Evolutionary conservation across 352 stramenopile genomes (phyloP).

Genomic region (Lagenidium giganteum): DNA sequence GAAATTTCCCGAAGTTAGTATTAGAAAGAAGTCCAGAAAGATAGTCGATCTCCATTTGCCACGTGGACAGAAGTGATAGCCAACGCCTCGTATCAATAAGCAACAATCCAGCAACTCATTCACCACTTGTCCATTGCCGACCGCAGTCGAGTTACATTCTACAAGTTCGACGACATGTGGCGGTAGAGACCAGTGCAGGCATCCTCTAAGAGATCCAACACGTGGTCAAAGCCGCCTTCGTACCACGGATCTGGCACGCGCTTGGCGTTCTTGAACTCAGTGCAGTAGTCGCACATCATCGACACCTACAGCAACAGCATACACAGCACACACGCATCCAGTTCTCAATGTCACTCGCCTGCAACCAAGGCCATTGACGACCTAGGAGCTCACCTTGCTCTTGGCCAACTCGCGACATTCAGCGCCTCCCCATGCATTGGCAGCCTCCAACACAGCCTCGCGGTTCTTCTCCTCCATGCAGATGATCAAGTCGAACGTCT

Average conservation of each 20-base stretch:
- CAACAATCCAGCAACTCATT: too few species aligned
- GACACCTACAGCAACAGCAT: constrained; percentile 45
- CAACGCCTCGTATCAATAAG: too few species aligned
- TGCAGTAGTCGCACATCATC: constrained; percentile 85
- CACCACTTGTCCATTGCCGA: too few species aligned
- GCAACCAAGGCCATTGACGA: not conserved
- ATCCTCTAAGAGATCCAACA: constrained; percentile 87
- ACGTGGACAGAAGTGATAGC: too few species aligned
- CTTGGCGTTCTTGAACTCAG: constrained; percentile 44
- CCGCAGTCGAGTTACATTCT: too few species aligned
- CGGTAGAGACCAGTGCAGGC: constrained; percentile 76
- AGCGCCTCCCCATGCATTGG: constrained; percentile 71
- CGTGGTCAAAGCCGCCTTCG: constrained; percentile 87
- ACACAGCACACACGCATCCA: constrained; percentile 9
- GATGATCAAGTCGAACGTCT: constrained; percentile 86
- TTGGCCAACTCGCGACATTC: constrained; percentile 40
- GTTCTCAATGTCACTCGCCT: constrained; percentile 7
- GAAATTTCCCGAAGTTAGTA: too few species aligned
- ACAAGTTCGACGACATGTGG: too few species aligned
- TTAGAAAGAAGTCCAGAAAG: too few species aligned
- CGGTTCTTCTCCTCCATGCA: constrained; percentile 89
- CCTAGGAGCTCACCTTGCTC: constrained; percentile 29
- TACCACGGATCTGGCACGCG: constrained; percentile 83
- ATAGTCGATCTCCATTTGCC: too few species aligned
- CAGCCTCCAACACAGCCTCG: constrained; percentile 74